phyloP scores from a whole-genome alignment of 768 basidiomycete genomes.

The Asterophora parasitica region DNA sequence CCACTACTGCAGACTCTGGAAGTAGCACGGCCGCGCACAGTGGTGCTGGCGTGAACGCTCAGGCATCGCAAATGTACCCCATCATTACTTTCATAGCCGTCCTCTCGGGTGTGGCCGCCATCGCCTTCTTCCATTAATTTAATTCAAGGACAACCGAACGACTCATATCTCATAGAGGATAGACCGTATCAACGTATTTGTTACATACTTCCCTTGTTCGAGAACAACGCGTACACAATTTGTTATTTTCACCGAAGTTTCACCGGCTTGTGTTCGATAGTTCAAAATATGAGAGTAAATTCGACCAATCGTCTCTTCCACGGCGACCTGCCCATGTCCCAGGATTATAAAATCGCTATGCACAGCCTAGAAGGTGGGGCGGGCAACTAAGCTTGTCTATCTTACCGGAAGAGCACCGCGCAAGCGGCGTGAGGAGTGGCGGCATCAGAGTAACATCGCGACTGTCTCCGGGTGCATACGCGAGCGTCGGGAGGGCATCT shows the following conservation, averaged over 20 bases:
- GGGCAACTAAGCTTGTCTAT: background rate
- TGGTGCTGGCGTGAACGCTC: background rate
- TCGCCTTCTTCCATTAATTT: constrained; percentile 19
- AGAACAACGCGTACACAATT: too few species aligned
- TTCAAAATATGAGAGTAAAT: too few species aligned
- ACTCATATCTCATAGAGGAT: too few species aligned
- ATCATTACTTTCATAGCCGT: constrained; percentile 17
- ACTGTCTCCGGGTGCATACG: background rate
- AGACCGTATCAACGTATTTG: too few species aligned
- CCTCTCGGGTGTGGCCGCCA: constrained; percentile 19
- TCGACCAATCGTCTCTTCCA: too few species aligned
- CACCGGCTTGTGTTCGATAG: too few species aligned
- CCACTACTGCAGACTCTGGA: constrained; percentile 1
- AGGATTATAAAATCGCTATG: background rate
- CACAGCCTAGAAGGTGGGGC: background rate
- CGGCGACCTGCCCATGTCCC: background rate
- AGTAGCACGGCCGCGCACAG: background rate
- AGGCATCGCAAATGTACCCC: constrained; percentile 13
- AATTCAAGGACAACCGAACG: too few species aligned
- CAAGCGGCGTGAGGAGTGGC: constrained; percentile 1
- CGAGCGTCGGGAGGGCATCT: background rate
- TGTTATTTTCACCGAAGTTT: too few species aligned
- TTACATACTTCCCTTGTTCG: too few species aligned
- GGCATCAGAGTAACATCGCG: background rate
- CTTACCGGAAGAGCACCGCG: background rate